These are phyloP conservation scores for Candida caryicola DNA, from an alignment of 805 yeast genomes.

Conservation along the genomic window DNA sequence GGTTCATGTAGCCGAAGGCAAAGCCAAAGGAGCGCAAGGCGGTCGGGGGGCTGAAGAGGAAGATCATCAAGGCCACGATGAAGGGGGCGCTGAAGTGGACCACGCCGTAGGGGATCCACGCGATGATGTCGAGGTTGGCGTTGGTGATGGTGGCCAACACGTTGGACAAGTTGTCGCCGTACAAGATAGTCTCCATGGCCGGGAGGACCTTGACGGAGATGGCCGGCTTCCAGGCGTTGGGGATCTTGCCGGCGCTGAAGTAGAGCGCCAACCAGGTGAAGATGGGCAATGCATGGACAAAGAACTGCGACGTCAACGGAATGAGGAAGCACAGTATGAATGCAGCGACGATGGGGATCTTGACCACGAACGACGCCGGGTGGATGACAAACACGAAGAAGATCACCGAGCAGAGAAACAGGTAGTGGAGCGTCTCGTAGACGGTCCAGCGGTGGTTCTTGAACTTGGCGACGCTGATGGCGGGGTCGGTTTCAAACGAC, in stretches of 20 bases:
- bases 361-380: constrained; percentile 49
- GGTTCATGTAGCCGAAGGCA: constrained; percentile 93
- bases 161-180: constrained; percentile 86
- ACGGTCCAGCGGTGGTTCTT: constrained; percentile 40
- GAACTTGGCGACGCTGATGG: constrained; percentile 38
- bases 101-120: constrained; percentile 94
- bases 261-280: constrained; percentile 82
- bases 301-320: constrained; percentile 82
- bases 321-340: constrained; percentile 49
- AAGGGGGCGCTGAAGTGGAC: constrained; percentile 90
- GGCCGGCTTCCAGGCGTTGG: constrained; percentile 76
- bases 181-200: constrained; percentile 85
- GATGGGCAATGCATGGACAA: constrained; percentile 78
- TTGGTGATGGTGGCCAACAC: constrained; percentile 73
- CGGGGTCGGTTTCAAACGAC: constrained; percentile 47
- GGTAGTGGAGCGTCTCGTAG: constrained; percentile 53
- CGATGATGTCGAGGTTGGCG: constrained; percentile 70
- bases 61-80: constrained; percentile 72
- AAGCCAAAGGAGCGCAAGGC: constrained; percentile 79
- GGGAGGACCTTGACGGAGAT: constrained; percentile 86
- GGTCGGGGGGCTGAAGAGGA: constrained; percentile 90
- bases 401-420: constrained; percentile 50
- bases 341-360: constrained; percentile 39
- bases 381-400: constrained; percentile 56
- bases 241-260: constrained; percentile 73